Evolutionary conservation across 768 basidiomycete genomes (phyloP).

Genomic region (Sporobolomyces phaffii): DNA sequence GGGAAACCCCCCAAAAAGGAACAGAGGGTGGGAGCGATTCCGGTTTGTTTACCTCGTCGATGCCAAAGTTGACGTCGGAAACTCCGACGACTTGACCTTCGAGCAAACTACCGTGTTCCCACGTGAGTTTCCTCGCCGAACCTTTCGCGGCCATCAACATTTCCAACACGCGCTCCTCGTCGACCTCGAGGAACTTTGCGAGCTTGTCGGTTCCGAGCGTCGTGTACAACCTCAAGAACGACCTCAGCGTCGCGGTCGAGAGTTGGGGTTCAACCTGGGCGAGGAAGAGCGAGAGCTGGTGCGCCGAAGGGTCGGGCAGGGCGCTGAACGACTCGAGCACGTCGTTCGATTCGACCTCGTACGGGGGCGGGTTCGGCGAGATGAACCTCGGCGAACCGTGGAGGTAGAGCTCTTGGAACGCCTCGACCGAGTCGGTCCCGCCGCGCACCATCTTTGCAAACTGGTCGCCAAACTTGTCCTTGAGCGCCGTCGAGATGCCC

Average conservation of each 20-base stretch:
- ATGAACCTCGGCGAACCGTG: slow-evolving; percentile 97
- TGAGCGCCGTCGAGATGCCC: slow-evolving; percentile 66
- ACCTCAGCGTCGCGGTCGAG: slow-evolving; percentile 75
- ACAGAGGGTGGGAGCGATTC: too few species aligned
- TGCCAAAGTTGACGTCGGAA: slow-evolving; percentile 91
- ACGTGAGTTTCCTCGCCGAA: slow-evolving; percentile 67
- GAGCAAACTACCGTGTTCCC: slow-evolving; percentile 55
- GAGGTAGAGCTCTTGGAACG: slow-evolving; percentile 86
- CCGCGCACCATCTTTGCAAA: slow-evolving; percentile 75
- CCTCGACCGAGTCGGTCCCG: slow-evolving; percentile 62
- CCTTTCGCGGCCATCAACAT: slow-evolving; percentile 97
- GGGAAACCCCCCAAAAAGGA: too few species aligned
- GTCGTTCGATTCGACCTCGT: slow-evolving; percentile 52
- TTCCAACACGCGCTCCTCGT: slow-evolving; percentile 90
- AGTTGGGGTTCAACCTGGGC: slow-evolving; percentile 68
- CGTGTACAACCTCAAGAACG: slow-evolving; percentile 91
- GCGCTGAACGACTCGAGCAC: slow-evolving; percentile 53
- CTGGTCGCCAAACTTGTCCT: slow-evolving; percentile 90
- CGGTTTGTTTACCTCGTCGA: slow-evolving; percentile 89
- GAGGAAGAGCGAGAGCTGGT: slow-evolving; percentile 79
- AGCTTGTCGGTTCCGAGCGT: slow-evolving; percentile 86
- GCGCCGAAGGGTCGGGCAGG: slow-evolving; percentile 66
- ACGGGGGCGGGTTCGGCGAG: slow-evolving; percentile 85
- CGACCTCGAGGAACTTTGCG: slow-evolving; percentile 80
- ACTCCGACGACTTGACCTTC: slow-evolving; percentile 81